Base-by-base conservation (phyloP, 495 filamentous ascomycete genomes). In the Aspergillus carlsbadensis region DNA sequence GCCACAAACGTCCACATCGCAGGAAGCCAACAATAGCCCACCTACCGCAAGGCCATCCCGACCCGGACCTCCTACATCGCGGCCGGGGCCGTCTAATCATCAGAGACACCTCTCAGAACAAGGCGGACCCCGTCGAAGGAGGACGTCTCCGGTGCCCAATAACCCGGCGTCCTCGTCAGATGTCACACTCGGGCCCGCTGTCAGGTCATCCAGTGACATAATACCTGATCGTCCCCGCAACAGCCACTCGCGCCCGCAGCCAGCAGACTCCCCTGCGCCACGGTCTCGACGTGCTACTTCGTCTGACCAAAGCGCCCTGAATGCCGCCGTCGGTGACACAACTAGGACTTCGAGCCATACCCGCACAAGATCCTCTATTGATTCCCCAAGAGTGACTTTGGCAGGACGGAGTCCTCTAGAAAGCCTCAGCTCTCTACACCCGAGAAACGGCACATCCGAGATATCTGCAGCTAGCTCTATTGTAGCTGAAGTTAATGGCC, bases 11-110 rank as follows among this genome's bases (percentile, higher is more conserved):
- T 24, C 45, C 5, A 44, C 56, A 42, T 43, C 52, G 41, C 60
- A 34, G 62, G 67, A 15, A 58, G 63, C 45, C 44, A 55, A n/a
- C 54, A 69, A 75, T 35, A 68, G 76, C 41, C 82, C 82, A 7
- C 81, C 84, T 4, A 65, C 82, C 5, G 84, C 82, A 2, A 70
- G 82, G 43, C 81, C 82, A 10, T 79, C 80, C 63, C 64, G 85
- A 24, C 72, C 86, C 37, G 77, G 81, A 52, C 74, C 77, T 11
- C 52, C 63, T 1, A 58, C 61, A 20, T 63, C 75, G 20, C 72
- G 69, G 4, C 65, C 72, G 17, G 65, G 57, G 7, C 29, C 63
- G 2, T 52, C 56, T n/a, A 57, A 61, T 6, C 81, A 79, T 51
- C 76, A 73, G 34, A 71, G 74, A 46, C 73, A 79, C 45, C 73